Base-by-base conservation (phyloP, 2,329 filamentous ascomycete genomes). In the Ophiocordyceps unilateralis region DNA sequence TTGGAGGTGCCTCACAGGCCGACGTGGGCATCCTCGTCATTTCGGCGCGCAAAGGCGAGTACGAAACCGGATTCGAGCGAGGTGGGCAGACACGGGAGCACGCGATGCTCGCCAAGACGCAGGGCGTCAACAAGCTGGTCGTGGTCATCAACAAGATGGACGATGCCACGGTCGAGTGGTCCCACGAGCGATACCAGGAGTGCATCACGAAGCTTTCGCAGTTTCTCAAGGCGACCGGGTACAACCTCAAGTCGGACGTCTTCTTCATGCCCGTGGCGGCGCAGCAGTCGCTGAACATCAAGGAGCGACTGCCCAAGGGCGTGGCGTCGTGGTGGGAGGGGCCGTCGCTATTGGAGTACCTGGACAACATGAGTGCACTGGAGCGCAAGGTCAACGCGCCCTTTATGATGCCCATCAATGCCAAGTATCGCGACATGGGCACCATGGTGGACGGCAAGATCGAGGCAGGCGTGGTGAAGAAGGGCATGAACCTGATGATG, bases 71-170 rank as follows among this genome's bases (percentile, higher is more conserved):
- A 41, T 98, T 98, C 60, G 91, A 98, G 70, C 59, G 86, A 69
- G 91, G 91, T 49, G 89, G 91, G 32, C 91, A 98, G 64, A 98
- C 91, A 43, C 78, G 91, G 59, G 91, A 98, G 74, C 89, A 96
- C 64, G 91, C 93, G 44, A 86, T 98, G 70, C 73, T 98, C 58
- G 93, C 93, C 52, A 94, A 96, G 68, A 98, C 93, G 1, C 89
- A 94, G 60, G 91, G 91, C 64, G 91, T 98, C 46, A 93, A 93
- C 72, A 95, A 95, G 67, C 74, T 98, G 44, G 72, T 96, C 39
- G 81, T 98, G 24, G 91, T 75, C 43, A 88, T 95, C 59, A 98
- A 98, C 76, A 98, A 98, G 73, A 98, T 98, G 93, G 91, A 98
- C 58, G 91, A 98, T 59, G 70, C 81, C 11, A 98, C 91, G 3